Conservation (phyloP, 2,329 filamentous ascomycete species). For the Fusarium continuum region DNA sequence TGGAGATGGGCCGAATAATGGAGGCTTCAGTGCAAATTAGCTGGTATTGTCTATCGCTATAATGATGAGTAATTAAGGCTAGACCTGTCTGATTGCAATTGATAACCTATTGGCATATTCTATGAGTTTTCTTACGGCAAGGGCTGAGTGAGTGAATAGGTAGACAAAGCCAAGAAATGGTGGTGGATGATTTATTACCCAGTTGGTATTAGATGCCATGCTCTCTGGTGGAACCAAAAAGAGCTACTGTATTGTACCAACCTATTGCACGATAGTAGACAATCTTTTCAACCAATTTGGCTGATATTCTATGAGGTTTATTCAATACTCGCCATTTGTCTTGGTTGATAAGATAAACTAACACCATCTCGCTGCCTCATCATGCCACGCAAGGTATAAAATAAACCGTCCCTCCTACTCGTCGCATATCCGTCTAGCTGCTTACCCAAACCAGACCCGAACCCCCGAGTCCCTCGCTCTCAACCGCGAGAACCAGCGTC, state of each 20-base stretch:
- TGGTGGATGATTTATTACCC: background rate
- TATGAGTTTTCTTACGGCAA: background rate
- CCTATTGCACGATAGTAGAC: background rate
- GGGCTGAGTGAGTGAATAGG: background rate
- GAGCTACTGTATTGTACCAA: background rate
- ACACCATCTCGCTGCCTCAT: background rate
- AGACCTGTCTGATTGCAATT: no score
- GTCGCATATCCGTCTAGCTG: background rate
- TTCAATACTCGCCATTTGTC: background rate
- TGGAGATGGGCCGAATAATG: background rate
- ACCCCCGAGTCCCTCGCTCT: slow-evolving; percentile 43
- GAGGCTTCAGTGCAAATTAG: no score
- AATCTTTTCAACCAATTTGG: slow-evolving; percentile 7
- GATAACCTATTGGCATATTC: background rate
- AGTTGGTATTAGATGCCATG: slow-evolving; percentile 4
- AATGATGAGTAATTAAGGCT: no score
- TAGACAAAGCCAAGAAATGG: background rate
- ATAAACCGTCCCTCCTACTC: accelerated
- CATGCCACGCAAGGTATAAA: slow-evolving; percentile 34
- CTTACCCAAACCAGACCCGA: slow-evolving; percentile 24
- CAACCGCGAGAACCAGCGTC: slow-evolving; percentile 57
- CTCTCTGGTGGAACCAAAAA: slow-evolving; percentile 17
- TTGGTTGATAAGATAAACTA: background rate
- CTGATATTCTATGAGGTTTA: background rate
- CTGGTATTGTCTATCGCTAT: no score